phyloP scores from a whole-genome alignment of 78 protist genomes.

The Dictyostelium discoideum region dicty_2.7 NC_007088.5:2900501-2901000 shows the following conservation, averaged over 20 bases:
- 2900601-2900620: neutral
- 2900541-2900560: neutral
- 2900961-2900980: neutral
- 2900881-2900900: neutral
- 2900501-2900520: constrained; percentile 3
- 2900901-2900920: neutral
- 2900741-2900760: neutral
- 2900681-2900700: neutral
- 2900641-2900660: neutral
- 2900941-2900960: neutral
- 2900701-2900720: neutral
- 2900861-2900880: neutral
- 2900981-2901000: neutral
- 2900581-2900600: neutral
- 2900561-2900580: neutral
- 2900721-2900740: neutral
- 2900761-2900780: neutral
- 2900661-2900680: neutral
- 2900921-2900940: neutral
- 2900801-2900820: neutral
- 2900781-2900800: constrained; percentile 1
- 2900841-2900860: neutral
- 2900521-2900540: neutral
- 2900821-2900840: constrained; percentile 4
- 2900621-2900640: neutral